Evolutionary conservation across 2,329 filamentous ascomycete species (phyloP).

Genomic region (Aspergillus tamarii): DNA sequence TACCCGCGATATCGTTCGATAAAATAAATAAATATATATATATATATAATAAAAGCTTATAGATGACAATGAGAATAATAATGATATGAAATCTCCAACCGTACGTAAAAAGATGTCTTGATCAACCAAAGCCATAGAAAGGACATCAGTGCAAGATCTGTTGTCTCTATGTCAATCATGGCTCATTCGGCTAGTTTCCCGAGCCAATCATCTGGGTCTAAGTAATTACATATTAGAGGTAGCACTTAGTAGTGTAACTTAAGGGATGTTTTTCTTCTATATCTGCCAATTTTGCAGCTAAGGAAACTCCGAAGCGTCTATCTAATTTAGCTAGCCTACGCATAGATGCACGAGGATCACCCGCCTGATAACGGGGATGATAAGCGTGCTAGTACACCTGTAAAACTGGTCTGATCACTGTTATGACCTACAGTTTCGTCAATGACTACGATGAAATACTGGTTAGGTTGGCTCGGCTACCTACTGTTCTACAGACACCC

Average conservation of each 20-base stretch:
- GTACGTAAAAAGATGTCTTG: neutral
- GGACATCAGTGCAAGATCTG: neutral
- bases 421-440: neutral
- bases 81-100: neutral
- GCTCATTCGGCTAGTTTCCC: neutral
- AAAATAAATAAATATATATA: no score
- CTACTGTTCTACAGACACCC: neutral
- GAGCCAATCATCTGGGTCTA: neutral
- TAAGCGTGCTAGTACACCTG: neutral
- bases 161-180: neutral
- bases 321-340: neutral
- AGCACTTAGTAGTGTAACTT: no score
- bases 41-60: no score
- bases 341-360: neutral
- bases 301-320: neutral
- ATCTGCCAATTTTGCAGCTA: neutral
- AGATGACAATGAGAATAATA: no score
- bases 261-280: neutral
- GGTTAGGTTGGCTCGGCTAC: neutral
- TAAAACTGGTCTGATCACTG: neutral
- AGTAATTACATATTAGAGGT: neutral
- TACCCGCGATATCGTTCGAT: neutral
- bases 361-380: neutral
- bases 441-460: neutral
- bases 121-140: neutral